These are phyloP conservation scores for Xylariaceae sp. DNA, from an alignment of 2,329 filamentous ascomycete genomes.

Conservation along the genomic window DNA sequence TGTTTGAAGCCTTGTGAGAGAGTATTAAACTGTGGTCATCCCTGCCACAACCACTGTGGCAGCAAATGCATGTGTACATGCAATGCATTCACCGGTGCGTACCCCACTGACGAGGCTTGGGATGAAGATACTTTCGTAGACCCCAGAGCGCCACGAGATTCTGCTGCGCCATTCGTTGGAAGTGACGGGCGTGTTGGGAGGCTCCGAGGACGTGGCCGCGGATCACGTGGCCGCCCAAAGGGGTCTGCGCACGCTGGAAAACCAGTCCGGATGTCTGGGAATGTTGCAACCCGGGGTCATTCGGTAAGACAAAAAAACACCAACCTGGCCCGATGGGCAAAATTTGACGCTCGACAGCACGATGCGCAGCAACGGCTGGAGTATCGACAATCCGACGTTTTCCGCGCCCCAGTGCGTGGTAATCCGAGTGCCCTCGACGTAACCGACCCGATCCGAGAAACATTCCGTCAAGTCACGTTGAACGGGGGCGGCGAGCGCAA, in stretches of 20 bases:
- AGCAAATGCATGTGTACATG: conserved; percentile 29
- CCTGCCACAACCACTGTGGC: conserved; percentile 29
- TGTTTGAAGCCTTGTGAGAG: conserved; percentile 30
- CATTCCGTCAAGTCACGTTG: conserved; percentile 26
- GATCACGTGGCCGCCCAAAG: conserved; percentile 5
- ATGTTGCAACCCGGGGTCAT: background rate
- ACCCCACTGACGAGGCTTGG: conserved; percentile 24
- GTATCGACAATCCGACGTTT: background rate
- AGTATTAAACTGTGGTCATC: conserved; percentile 27
- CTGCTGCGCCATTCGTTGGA: conserved; percentile 11
- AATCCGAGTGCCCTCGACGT: background rate
- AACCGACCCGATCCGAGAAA: conserved; percentile 17
- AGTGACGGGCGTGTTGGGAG: conserved; percentile 7
- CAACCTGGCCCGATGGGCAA: conserved; percentile 10
- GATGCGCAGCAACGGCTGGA: conserved; percentile 17
- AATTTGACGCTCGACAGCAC: conserved; percentile 22
- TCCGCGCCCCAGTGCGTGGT: background rate
- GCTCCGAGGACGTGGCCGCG: background rate
- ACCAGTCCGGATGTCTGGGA: background rate
- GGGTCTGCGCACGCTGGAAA: conserved; percentile 5
- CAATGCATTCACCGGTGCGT: conserved; percentile 27
- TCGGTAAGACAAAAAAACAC: background rate
- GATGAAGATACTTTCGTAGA: background rate
- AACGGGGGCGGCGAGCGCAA: conserved; percentile 20
- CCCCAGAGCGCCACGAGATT: background rate